These are phyloP conservation scores for Apiospora kogelbergensis DNA, from an alignment of 2,329 filamentous ascomycete species.

Conservation along the genomic window DNA sequence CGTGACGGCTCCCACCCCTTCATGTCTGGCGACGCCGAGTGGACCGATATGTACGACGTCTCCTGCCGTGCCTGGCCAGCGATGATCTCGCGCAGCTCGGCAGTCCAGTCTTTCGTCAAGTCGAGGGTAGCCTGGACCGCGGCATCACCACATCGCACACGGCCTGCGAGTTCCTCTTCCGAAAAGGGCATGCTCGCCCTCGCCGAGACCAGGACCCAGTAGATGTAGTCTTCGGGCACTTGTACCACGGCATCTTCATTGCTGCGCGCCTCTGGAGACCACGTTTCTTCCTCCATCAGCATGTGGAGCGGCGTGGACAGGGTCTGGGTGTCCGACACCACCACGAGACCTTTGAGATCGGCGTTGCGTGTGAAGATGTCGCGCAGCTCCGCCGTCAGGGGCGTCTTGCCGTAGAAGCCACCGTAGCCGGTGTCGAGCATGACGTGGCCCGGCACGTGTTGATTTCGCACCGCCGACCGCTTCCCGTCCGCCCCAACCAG, in stretches of 20 bases:
- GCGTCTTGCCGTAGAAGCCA: constrained; percentile 41
- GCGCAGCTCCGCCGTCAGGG: constrained; percentile 26
- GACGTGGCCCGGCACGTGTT: constrained; percentile 34
- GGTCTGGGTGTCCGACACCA: constrained; percentile 20
- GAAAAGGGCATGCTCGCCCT: constrained; percentile 13
- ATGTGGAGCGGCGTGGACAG: constrained; percentile 13
- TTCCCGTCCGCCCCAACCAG: constrained; percentile 41
- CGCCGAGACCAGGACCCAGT: constrained; percentile 31
- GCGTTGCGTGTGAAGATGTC: constrained; percentile 16
- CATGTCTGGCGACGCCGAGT: constrained; percentile 11
- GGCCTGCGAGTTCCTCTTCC: constrained; percentile 10
- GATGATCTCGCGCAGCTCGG: constrained; percentile 14
- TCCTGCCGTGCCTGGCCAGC: constrained; percentile 11
- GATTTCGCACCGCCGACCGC: constrained; percentile 35
- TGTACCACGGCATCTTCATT: not conserved
- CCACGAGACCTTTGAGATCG: constrained; percentile 24
- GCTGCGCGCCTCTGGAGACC: not conserved
- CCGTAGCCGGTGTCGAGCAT: constrained; percentile 37
- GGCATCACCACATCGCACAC: not conserved
- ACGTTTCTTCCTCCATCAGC: constrained; percentile 10
- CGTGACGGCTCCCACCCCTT: constrained; percentile 10
- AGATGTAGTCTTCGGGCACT: constrained; percentile 32
- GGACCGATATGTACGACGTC: constrained; percentile 8
- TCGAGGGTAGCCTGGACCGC: constrained; percentile 10
- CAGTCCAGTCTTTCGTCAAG: constrained; percentile 15